A percentile compares a stretch with the other conserved stretches of the same genome.
Evolutionary conservation across 2,329 filamentous ascomycete genomes (phyloP).

Genomic region (Verticillium nubilum): DNA sequence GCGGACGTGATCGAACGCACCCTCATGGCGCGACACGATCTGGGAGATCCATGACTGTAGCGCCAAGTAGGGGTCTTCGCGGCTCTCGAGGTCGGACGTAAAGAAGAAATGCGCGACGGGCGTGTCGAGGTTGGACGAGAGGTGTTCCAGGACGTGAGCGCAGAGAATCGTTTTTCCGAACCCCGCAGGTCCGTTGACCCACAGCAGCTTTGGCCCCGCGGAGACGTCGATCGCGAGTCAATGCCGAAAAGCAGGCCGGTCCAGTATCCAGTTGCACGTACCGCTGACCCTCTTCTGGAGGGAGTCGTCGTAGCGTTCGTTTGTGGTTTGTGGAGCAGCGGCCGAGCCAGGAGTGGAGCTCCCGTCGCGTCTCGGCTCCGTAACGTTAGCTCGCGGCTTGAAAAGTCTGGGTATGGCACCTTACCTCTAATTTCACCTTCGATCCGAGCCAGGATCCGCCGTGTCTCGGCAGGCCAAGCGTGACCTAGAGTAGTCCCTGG

Average conservation of each 20-base stretch:
- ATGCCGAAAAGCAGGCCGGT: constrained; percentile 4
- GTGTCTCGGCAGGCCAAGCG: no score
- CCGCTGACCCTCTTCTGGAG: constrained; percentile 11
- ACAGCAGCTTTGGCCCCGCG: constrained; percentile 15
- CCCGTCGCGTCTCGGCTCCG: constrained; percentile 4
- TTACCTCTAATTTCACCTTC: neutral
- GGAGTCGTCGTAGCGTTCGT: constrained; percentile 14
- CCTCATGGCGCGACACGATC: constrained; percentile 3
- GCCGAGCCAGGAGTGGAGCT: constrained; percentile 13
- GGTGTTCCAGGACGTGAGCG: constrained; percentile 19
- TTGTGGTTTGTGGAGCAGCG: neutral
- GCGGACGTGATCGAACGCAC: constrained; percentile 9
- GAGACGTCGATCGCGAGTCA: constrained; percentile 12
- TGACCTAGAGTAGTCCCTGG: no score
- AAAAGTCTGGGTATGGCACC: neutral
- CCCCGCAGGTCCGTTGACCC: constrained; percentile 23
- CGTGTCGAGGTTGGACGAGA: neutral
- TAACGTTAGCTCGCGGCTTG: neutral
- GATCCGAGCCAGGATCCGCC: neutral
- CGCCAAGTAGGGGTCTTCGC: constrained; percentile 16
- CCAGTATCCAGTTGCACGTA: constrained; percentile 22
- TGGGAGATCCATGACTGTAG: constrained; percentile 24
- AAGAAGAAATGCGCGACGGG: constrained; percentile 25
- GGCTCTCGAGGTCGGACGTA: constrained; percentile 18
- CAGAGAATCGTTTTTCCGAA: constrained; percentile 28